Percentiles rank a stretch among this genome's conserved stretches.
Evolutionary conservation across 2,329 filamentous ascomycete genomes (phyloP).

Genomic region (Rhynchosporium agropyri): DNA sequence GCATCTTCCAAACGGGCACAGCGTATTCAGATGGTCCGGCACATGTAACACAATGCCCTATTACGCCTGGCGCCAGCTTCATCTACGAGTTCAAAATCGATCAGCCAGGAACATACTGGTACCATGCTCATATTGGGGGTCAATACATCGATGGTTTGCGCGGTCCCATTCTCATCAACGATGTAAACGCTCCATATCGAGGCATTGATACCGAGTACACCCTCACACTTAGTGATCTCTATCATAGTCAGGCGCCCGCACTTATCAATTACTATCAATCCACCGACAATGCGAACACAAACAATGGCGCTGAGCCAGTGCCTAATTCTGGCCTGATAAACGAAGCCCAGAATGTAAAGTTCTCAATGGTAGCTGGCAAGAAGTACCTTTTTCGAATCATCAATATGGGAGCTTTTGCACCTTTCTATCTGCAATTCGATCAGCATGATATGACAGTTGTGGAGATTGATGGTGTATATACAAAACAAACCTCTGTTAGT

Average conservation of each 20-base stretch:
- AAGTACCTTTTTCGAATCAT: constrained; percentile 34
- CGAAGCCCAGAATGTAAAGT: constrained; percentile 27
- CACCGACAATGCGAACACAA: constrained; percentile 43
- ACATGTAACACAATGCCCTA: constrained; percentile 47
- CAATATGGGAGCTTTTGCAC: constrained; percentile 30
- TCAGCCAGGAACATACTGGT: constrained; percentile 53
- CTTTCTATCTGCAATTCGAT: constrained; percentile 29
- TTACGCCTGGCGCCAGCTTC: constrained; percentile 39
- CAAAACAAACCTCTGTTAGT: constrained; percentile 42
- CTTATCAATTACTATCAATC: constrained; percentile 30
- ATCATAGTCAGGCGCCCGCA: constrained; percentile 47
- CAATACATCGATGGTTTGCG: constrained; percentile 59
- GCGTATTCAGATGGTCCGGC: constrained; percentile 60
- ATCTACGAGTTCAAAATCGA: constrained; percentile 44
- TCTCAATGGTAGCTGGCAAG: constrained; percentile 30
- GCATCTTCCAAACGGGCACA: constrained; percentile 56
- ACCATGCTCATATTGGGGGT: constrained; percentile 60
- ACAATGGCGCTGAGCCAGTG: constrained; percentile 26
- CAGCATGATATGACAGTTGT: constrained; percentile 47
- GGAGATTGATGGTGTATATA: constrained; percentile 52
- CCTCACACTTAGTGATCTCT: constrained; percentile 61
- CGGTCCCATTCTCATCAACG: constrained; percentile 61
- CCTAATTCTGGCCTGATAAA: constrained; percentile 28
- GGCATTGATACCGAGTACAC: constrained; percentile 47
- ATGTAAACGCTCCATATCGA: constrained; percentile 55